Evolutionary conservation across 129 eudicot genomes (phyloP).

Genomic region (Glebionis coronaria): DNA sequence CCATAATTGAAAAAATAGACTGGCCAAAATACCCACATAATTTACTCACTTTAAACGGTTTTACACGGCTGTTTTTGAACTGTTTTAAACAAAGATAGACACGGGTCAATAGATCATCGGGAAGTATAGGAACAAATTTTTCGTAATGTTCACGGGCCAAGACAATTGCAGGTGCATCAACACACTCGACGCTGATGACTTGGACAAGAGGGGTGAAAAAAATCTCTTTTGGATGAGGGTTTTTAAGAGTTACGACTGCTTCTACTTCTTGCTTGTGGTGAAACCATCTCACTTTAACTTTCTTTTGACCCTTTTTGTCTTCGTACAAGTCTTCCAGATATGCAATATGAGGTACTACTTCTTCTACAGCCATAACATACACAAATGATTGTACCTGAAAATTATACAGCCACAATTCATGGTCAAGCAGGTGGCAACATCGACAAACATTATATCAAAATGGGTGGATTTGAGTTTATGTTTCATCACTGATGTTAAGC

Average conservation of each 20-base stretch:
- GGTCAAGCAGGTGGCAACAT: neutral
- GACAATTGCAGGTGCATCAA: slow-evolving; percentile 90
- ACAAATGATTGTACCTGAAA: slow-evolving; percentile 89
- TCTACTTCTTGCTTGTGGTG: slow-evolving; percentile 85
- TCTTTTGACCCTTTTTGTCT: slow-evolving; percentile 84
- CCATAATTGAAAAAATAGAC: slow-evolving; percentile 71
- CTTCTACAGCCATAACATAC: slow-evolving; percentile 95
- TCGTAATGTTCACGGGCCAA: slow-evolving; percentile 86
- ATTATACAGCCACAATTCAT: neutral
- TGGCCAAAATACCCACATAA: slow-evolving; percentile 88
- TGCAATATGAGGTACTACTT: slow-evolving; percentile 71
- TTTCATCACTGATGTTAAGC: neutral
- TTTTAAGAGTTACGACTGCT: slow-evolving; percentile 59
- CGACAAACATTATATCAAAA: too few relatives aligned
- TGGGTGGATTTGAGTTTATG: neutral
- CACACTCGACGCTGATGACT: slow-evolving; percentile 94
- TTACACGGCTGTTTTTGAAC: slow-evolving; percentile 70
- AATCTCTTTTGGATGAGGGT: slow-evolving; percentile 86
- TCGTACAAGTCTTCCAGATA: slow-evolving; percentile 98
- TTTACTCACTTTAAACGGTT: slow-evolving; percentile 78
- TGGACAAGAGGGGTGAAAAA: slow-evolving; percentile 94
- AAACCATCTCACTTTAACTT: slow-evolving; percentile 98
- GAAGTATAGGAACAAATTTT: slow-evolving; percentile 55
- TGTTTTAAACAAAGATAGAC: slow-evolving; percentile 81
- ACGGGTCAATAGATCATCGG: slow-evolving; percentile 54